A percentile compares a stretch with the other conserved stretches of the same genome.
Conservation (phyloP, 768 basidiomycete species). For the Auricularia sp. region DNA sequence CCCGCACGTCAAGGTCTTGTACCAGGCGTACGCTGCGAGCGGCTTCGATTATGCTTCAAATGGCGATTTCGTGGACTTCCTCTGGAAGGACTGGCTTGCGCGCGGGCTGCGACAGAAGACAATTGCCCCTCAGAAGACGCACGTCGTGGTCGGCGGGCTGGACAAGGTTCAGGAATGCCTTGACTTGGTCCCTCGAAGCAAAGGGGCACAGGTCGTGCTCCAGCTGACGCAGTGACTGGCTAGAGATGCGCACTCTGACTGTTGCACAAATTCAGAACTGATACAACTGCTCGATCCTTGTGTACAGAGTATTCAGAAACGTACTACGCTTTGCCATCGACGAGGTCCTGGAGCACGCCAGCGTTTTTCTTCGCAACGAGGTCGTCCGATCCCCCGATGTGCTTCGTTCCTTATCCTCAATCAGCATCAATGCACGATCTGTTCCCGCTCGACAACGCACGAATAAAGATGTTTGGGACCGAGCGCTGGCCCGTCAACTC, state of each 20-base stretch:
- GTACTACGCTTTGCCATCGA: neutral
- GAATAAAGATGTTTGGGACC: slow-evolving; percentile 71
- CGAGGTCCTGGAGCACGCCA: neutral
- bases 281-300: neutral
- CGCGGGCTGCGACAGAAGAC: neutral
- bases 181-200: neutral
- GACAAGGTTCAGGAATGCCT: slow-evolving; percentile 2
- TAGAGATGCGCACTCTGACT: neutral
- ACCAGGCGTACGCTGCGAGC: neutral
- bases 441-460: slow-evolving; percentile 25
- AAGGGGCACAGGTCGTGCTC: neutral
- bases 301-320: neutral
- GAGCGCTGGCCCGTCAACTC: slow-evolving; percentile 57
- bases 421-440: neutral
- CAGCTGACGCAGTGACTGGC: neutral
- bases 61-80: neutral
- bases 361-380: neutral
- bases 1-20: neutral
- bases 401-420: neutral
- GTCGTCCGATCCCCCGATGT: neutral
- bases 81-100: neutral
- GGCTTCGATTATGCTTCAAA: neutral
- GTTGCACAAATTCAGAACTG: neutral
- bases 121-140: neutral
- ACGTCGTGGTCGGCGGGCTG: neutral